Evolutionary conservation across 139 green algal species (phyloP).

Genomic region (Tetradesmus lagerheimii): DNA sequence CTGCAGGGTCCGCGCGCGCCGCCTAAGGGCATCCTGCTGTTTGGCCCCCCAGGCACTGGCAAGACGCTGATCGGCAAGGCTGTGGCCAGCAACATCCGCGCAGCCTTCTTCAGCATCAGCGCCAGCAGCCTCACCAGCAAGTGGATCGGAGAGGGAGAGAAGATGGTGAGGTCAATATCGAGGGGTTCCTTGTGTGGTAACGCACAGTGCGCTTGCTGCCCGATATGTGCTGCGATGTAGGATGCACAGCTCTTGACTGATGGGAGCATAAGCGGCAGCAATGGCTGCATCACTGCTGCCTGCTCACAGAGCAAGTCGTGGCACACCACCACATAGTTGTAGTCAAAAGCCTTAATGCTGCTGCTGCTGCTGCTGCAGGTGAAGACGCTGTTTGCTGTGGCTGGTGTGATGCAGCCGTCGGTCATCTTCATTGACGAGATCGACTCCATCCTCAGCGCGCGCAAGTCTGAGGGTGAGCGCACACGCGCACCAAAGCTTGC

Average conservation of each 20-base stretch:
- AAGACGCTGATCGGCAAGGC: slow-evolving; percentile 98
- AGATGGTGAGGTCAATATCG: slow-evolving; percentile 89
- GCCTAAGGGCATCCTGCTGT: slow-evolving; percentile 94
- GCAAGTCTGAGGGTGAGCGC: slow-evolving; percentile 85
- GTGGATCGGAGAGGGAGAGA: slow-evolving; percentile 99
- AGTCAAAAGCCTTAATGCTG: too few species aligned
- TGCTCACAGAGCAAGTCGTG: too few species aligned
- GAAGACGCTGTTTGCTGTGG: slow-evolving; percentile 92
- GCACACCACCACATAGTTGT: too few species aligned
- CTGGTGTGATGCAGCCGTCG: slow-evolving; percentile 82
- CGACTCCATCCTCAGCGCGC: slow-evolving; percentile 93
- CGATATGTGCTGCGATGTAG: too few species aligned
- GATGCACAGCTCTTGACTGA: too few species aligned
- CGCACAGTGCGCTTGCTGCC: too few species aligned
- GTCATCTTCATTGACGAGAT: slow-evolving; percentile 99
- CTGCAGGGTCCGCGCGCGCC: slow-evolving; percentile 84
- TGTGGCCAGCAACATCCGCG: slow-evolving; percentile 93
- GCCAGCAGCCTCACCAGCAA: slow-evolving; percentile 97
- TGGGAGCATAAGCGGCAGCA: too few species aligned
- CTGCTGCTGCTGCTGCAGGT: slow-evolving; percentile 63
- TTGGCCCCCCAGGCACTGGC: slow-evolving; percentile 84
- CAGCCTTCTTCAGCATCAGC: slow-evolving; percentile 99
- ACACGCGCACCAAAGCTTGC: background rate
- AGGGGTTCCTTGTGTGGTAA: too few species aligned
- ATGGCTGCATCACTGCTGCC: too few species aligned